Evolutionary conservation across 2,329 filamentous ascomycete species (phyloP).

Genomic region (Xylaria sp.): DNA sequence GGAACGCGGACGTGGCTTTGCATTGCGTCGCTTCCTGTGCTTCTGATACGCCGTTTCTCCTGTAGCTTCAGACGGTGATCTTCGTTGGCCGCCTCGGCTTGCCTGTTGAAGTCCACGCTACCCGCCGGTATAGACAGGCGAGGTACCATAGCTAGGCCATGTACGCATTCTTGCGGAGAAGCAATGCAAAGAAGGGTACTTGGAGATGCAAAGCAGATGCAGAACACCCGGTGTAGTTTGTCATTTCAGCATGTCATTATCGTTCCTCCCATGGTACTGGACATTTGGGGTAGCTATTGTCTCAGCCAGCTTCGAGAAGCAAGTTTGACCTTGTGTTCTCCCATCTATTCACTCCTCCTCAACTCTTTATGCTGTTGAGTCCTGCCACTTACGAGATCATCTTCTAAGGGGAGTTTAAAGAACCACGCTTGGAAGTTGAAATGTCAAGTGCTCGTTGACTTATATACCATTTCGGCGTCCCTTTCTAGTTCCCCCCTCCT

Average conservation of each 20-base stretch:
- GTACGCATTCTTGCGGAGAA: not conserved
- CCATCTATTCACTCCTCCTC: not conserved
- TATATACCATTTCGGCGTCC: not conserved
- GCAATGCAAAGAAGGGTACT: conserved; percentile 7
- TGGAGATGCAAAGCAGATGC: not conserved
- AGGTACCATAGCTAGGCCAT: not conserved
- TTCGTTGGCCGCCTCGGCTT: conserved; percentile 3
- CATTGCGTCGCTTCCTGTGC: conserved; percentile 20
- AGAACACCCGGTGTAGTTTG: conserved; percentile 1
- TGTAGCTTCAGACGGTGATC: not conserved
- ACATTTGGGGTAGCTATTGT: not conserved
- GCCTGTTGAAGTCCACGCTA: conserved; percentile 5
- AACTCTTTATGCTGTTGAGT: not conserved
- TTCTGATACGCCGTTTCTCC: not conserved
- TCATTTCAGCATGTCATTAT: conserved; percentile 16
- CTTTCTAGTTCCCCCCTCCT: not conserved
- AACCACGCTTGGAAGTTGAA: not conserved
- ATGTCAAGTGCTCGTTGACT: not conserved
- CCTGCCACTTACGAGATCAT: not conserved
- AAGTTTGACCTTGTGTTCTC: not conserved
- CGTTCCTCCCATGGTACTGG: not conserved
- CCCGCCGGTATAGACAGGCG: not conserved
- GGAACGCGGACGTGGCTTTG: conserved; percentile 22
- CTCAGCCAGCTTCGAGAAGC: not conserved
- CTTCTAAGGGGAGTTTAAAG: not conserved